Base-by-base conservation (phyloP, 129 eudicot genomes). In the Flaveria brownii region DNA sequence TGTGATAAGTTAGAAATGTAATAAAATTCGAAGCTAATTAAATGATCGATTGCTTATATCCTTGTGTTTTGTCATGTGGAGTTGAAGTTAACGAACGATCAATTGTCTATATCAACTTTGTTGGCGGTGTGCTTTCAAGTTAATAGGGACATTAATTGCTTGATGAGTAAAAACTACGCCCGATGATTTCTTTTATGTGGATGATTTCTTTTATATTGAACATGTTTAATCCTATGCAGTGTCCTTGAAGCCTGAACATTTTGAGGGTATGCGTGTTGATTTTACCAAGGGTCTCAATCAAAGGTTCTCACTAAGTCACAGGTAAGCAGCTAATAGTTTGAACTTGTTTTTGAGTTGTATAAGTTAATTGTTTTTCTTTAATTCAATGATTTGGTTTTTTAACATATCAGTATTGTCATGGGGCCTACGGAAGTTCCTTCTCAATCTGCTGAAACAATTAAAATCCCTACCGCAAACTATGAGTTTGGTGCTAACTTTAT, bases 231-330 rank as follows among this genome's bases (percentile, higher is more conserved):
- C 28, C 5, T 70, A 36, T 39, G 52, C 84, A 93, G 98, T 88
- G 89, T 86, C 98, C 50, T 81, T 93, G 75, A 93, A 90, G 83
- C 96, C 98, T 28, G 96, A 90, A 45, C 77, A 80, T 17, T 93
- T 93, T 75, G 98, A 93, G 87, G 98, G 98, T 75, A 75, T 90
- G 89, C 98, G 98, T 18, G 85, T 93, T 59, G 98, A 93, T 70
- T 93, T 90, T n/a, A 86, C 91, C 30, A 93, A 87, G 82, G 96
- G 87, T 59, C 88, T 93, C 28, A 90, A 88, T 78, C 95, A 87
- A 42, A 86, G 73, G 28, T 93, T 93, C 76, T 80, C 87, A 16
- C 91, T 93, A 49, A 90, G 98, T 78, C 98, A 93, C 87, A 90
- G 98, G 98, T 90, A 55, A 55, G 2, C 20, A 7, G 28, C 26